A percentile compares a stretch with the other conserved stretches of the same genome.
Evolutionary conservation across 225 moss, liverwort and hornwort species (phyloP).

Genomic region (Takakia lepidozioides): DNA sequence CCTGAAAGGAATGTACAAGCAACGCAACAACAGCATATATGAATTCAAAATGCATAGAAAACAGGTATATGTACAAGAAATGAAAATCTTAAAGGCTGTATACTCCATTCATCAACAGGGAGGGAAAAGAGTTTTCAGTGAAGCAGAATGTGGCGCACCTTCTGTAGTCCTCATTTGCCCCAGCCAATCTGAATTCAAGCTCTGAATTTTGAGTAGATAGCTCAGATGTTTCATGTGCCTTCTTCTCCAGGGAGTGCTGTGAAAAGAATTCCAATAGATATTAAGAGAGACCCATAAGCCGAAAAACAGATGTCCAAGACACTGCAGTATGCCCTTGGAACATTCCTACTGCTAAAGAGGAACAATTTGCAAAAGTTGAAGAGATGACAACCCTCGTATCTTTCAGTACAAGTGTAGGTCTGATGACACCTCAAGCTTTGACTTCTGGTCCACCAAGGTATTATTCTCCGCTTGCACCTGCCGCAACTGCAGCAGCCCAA

Average conservation of each 20-base stretch:
- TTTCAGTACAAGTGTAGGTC: too few relatives aligned
- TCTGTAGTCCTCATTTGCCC: constrained; percentile 36
- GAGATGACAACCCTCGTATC: too few relatives aligned
- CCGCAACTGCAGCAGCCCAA: constrained; percentile 24
- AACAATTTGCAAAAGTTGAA: too few relatives aligned
- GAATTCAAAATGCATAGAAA: too few relatives aligned
- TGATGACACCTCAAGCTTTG: constrained; percentile 32
- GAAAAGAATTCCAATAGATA: too few relatives aligned
- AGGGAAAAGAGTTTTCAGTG: too few relatives aligned
- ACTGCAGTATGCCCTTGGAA: too few relatives aligned
- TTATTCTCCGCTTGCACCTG: constrained; percentile 43
- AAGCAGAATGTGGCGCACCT: constrained; percentile 36
- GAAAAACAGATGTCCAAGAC: constrained; percentile 1
- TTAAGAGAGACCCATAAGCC: too few relatives aligned
- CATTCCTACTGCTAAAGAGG: too few relatives aligned
- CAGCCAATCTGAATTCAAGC: constrained; percentile 35
- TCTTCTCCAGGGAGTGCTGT: constrained; percentile 41
- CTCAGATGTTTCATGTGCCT: constrained; percentile 26
- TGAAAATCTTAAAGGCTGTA: too few relatives aligned
- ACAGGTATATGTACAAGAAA: too few relatives aligned
- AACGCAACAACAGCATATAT: neutral
- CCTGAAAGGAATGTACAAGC: constrained; percentile 15
- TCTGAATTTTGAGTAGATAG: constrained; percentile 34
- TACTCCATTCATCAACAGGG: too few relatives aligned
- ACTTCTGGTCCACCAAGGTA: constrained; percentile 28